Conservation (phyloP, 352 stramenopile species). For the Globisporangium camurandrum region DNA sequence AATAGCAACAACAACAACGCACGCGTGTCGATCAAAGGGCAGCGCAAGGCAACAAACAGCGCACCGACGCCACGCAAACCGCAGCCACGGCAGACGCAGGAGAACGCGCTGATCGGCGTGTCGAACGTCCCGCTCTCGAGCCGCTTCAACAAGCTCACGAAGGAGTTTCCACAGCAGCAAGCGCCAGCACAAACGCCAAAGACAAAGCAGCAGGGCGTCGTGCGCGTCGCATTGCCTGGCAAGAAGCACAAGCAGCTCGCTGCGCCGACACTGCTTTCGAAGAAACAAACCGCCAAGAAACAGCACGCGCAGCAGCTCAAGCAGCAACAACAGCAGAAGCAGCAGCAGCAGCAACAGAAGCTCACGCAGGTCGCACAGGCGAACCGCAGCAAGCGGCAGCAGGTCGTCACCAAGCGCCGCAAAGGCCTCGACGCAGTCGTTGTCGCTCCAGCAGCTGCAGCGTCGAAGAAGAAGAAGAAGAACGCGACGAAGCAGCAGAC, state of each 20-base stretch:
- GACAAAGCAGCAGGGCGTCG: slow-evolving; percentile 11
- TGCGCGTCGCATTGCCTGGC: slow-evolving; percentile 13
- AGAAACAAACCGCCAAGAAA: slow-evolving; percentile 11
- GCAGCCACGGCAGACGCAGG: slow-evolving; percentile 11
- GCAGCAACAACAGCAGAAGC: slow-evolving; percentile 16
- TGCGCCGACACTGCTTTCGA: slow-evolving; percentile 8
- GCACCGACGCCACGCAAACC: slow-evolving; percentile 8
- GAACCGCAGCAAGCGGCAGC: slow-evolving; percentile 68
- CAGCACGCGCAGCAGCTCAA: slow-evolving; percentile 27
- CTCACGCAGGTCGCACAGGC: slow-evolving; percentile 48
- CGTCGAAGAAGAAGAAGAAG: slow-evolving; percentile 31
- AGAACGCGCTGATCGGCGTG: slow-evolving; percentile 43
- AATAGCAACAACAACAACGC: slow-evolving; percentile 5
- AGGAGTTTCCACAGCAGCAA: slow-evolving; percentile 21
- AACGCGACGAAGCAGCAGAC: not conserved
- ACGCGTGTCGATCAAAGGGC: slow-evolving; percentile 44
- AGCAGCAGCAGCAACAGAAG: slow-evolving; percentile 60
- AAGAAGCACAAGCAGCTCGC: slow-evolving; percentile 15
- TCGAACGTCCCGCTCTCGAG: slow-evolving; percentile 63
- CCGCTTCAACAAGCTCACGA: slow-evolving; percentile 64
- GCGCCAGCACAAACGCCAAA: slow-evolving; percentile 5
- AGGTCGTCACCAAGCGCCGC: slow-evolving; percentile 63
- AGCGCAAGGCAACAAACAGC: slow-evolving; percentile 59
- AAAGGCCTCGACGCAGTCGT: slow-evolving; percentile 39
- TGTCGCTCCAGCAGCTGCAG: slow-evolving; percentile 11